These are phyloP conservation scores for Caryopteris hybrid DNA, from an alignment of 305 asterid genomes.

Conservation along the genomic window DNA sequence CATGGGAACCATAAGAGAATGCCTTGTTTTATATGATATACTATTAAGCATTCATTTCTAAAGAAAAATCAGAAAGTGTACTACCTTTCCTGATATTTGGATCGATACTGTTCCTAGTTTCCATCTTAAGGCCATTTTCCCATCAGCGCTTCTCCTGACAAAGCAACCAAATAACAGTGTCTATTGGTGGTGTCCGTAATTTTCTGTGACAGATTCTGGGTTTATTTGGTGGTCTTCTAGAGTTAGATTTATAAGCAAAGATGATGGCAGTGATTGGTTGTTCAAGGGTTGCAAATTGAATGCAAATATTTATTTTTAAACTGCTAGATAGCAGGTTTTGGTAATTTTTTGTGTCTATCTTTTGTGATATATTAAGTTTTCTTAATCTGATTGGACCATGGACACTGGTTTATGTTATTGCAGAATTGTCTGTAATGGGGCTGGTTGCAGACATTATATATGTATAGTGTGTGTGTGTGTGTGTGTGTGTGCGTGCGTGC, in stretches of 20 bases:
- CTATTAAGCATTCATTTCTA: background rate
- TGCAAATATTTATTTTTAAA: too few species aligned
- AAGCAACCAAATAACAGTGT: background rate
- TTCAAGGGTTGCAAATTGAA: background rate
- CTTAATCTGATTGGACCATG: background rate
- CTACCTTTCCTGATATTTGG: background rate
- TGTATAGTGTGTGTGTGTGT: too few species aligned
- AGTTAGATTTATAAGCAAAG: constrained; percentile 2
- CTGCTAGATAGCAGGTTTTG: too few species aligned
- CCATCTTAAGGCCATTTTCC: background rate
- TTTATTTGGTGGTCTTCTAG: background rate
- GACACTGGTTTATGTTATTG: background rate
- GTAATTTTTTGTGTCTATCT: too few species aligned
- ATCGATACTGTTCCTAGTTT: background rate
- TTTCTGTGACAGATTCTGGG: background rate
- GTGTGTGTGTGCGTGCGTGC: too few species aligned
- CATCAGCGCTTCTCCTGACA: background rate
- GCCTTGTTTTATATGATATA: background rate
- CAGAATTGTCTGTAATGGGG: background rate
- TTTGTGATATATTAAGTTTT: background rate
- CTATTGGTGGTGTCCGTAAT: background rate
- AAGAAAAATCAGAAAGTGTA: background rate
- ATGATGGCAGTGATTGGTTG: background rate
- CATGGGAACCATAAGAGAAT: background rate
- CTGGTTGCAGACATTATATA: background rate